These are phyloP conservation scores for Syncephalastrum contaminatum DNA, from an alignment of 371 early-diverging fungal genomes.

Conservation along the genomic window DNA sequence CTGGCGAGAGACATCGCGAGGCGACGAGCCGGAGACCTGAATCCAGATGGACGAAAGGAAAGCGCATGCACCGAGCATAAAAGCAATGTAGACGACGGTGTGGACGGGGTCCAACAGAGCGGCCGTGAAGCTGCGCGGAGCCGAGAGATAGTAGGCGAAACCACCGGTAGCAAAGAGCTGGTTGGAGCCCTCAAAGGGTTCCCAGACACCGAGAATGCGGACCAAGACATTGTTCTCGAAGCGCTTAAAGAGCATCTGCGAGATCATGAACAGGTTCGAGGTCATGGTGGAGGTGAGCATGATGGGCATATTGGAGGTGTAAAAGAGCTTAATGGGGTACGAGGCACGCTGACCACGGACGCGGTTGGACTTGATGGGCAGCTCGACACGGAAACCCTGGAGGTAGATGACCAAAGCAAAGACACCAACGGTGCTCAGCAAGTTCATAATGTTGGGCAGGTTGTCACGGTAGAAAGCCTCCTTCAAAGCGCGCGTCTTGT, in stretches of 20 bases:
- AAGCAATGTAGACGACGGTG: conserved; percentile 90
- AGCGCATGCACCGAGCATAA: conserved; percentile 95
- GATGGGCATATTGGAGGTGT: conserved; percentile 99
- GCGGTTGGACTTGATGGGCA: conserved; percentile 96
- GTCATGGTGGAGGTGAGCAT: conserved; percentile 98
- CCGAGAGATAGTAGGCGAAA: conserved; percentile 97
- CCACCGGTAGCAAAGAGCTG: conserved; percentile 93
- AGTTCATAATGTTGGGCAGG: conserved; percentile 96
- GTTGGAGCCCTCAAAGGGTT: conserved; percentile 83
- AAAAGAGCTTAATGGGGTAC: conserved; percentile 99
- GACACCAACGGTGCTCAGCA: conserved; percentile 87
- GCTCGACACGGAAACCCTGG: conserved; percentile 99
- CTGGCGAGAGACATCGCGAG: conserved; percentile 96
- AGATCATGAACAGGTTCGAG: conserved; percentile 95
- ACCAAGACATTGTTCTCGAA: conserved; percentile 96
- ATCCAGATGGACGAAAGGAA: conserved; percentile 98
- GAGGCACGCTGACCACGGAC: conserved; percentile 96
- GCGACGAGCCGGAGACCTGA: conserved; percentile 96
- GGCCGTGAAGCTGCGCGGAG: conserved; percentile 87
- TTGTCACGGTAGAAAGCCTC: conserved; percentile 98
- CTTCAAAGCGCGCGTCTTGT: conserved; percentile 97
- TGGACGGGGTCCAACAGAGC: conserved; percentile 93
- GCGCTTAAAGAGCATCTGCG: conserved; percentile 94
- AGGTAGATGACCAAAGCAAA: conserved; percentile 98
- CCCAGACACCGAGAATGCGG: conserved; percentile 97